Conservation (phyloP, 495 filamentous ascomycete species). For the Articulospora tetracladia region DNA sequence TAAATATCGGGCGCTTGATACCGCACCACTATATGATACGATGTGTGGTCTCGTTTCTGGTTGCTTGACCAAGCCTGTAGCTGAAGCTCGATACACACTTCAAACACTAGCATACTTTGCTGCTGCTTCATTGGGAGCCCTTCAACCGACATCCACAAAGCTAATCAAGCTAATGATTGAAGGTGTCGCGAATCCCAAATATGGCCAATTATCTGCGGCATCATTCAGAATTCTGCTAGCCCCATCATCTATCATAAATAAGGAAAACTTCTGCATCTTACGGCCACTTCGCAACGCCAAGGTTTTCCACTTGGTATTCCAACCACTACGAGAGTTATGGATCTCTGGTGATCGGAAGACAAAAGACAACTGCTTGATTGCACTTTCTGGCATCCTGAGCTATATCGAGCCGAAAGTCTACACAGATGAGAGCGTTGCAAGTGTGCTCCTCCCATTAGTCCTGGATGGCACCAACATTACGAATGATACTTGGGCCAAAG, state of each 20-base stretch:
- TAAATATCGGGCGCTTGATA: constrained; percentile 11
- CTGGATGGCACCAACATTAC: constrained; percentile 15
- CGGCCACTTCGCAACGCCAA: constrained; percentile 9
- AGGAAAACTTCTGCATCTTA: constrained; percentile 29
- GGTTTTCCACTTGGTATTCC: constrained; percentile 2
- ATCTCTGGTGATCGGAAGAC: not conserved
- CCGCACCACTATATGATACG: not conserved
- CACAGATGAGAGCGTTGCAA: not conserved
- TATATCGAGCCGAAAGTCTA: constrained; percentile 5
- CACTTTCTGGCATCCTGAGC: constrained; percentile 18
- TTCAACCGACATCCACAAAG: not conserved
- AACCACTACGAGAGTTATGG: constrained; percentile 1
- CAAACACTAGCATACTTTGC: constrained; percentile 17
- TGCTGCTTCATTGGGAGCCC: constrained; percentile 5
- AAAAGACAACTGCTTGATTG: constrained; percentile 14
- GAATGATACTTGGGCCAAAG: constrained; percentile 14
- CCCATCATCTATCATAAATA: constrained; percentile 30
- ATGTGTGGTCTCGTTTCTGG: not conserved
- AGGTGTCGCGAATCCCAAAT: constrained; percentile 4
- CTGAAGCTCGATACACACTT: constrained; percentile 3
- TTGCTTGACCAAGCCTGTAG: not conserved
- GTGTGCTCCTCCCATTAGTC: constrained; percentile 9
- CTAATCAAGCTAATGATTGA: constrained; percentile 16
- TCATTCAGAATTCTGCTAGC: constrained; percentile 31
- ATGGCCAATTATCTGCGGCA: constrained; percentile 28